A percentile compares a stretch with the other conserved stretches of the same genome.
phyloP scores from a whole-genome alignment of 306 rosid genomes.

The Inga laurina region DNA sequence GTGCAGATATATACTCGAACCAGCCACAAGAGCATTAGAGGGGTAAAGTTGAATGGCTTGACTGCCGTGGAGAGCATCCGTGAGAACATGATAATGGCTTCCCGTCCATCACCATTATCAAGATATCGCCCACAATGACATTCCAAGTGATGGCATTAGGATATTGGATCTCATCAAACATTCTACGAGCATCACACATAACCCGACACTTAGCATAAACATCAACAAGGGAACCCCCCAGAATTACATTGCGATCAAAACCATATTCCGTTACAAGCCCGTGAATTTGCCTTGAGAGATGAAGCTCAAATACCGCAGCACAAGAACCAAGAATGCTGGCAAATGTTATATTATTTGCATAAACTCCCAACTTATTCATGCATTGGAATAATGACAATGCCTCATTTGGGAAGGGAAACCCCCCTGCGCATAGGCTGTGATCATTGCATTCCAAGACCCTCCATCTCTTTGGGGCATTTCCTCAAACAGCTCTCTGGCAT shows the following conservation, averaged over 20 bases:
- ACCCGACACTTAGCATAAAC: slow-evolving; percentile 60
- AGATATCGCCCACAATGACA: slow-evolving; percentile 74
- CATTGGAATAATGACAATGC: slow-evolving; percentile 38
- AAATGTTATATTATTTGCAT: slow-evolving; percentile 50
- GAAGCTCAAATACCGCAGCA: slow-evolving; percentile 41
- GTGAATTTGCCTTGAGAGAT: slow-evolving; percentile 55
- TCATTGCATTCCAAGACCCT: slow-evolving; percentile 72
- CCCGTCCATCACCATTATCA: slow-evolving; percentile 55
- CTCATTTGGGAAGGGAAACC: slow-evolving; percentile 31
- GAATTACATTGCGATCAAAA: slow-evolving; percentile 51
- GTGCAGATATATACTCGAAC: slow-evolving; percentile 46
- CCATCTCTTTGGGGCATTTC: slow-evolving; percentile 78
- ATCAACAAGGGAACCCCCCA: slow-evolving; percentile 76
- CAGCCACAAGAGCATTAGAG: slow-evolving; percentile 67
- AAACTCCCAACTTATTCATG: slow-evolving; percentile 48
- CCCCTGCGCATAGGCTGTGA: slow-evolving; percentile 48
- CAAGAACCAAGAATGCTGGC: slow-evolving; percentile 63
- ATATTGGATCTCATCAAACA: slow-evolving; percentile 59
- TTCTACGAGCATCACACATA: slow-evolving; percentile 54
- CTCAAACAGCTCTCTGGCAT: slow-evolving; percentile 67
- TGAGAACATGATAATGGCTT: slow-evolving; percentile 56
- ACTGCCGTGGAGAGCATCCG: slow-evolving; percentile 43
- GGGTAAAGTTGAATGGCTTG: slow-evolving; percentile 58
- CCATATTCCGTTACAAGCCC: slow-evolving; percentile 54
- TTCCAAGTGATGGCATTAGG: slow-evolving; percentile 78